Evolutionary conservation across 164 flowering plant genomes (phyloP), one percentile per base, ranked within the genome.

Genomic region (Liquidambar formosana): DNA sequence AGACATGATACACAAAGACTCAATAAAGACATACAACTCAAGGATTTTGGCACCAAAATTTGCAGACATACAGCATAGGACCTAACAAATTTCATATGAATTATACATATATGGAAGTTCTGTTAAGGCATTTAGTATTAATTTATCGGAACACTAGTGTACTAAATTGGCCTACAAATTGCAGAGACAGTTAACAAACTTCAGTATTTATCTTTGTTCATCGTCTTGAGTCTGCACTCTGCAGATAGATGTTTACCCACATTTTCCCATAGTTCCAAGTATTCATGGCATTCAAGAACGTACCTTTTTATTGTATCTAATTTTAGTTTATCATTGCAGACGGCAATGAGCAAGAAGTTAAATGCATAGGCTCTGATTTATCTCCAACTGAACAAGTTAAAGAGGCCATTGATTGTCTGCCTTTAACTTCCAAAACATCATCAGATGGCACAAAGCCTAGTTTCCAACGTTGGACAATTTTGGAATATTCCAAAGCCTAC

Each of bases 401-500:
- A 57, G 75, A 84, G 41, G 94, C 89, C 25, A 47, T 81, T 4
- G 76, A 80, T 18, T 90, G 93, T 62, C 69, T 94, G 67, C 81
- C 89, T 66, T 47, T 28, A 27, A 11, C 71, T 18, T 8, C 78
- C 10, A 76, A 67, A 46, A 64, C 48, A 22, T 49, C 19, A 46
- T 18, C 23, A n/a, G 22, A 71, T 68, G 53, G 52, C 61, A 58
- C 46, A 41, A 57, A 76, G 13, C 71, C 66, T 60, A 57, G 59
- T 44, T 92, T 91, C 60, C 80, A 49, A 2, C 89, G 87, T 13
- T 85, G 97, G 97, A 89, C 92, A 33, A 81, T 92, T 63, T 49
- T 76, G 79, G 99, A 94, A 72, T 94, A 90, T 68, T 79, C 96
- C 59, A 84, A 73, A 69, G 94, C 97, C 26, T 94, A 92, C 69